Percentiles rank a stretch among this genome's conserved stretches.
Conservation (phyloP, 352 stramenopile genomes). For the Globisporangium echinulatum region DNA sequence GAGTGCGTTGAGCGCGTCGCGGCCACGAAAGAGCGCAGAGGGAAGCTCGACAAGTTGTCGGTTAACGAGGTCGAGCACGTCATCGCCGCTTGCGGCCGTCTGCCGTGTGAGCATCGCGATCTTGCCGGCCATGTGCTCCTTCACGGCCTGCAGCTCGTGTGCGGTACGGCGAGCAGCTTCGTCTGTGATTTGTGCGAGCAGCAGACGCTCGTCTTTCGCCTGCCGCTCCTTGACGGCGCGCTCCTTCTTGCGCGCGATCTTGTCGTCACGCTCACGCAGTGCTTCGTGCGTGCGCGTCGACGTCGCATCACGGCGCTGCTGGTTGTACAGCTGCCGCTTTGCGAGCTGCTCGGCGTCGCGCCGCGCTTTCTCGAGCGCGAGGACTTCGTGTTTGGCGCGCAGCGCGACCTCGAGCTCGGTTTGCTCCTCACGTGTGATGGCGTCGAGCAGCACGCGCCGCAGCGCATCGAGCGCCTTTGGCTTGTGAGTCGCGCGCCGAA, state of each 20-base stretch:
- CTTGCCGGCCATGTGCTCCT: slow-evolving; percentile 50
- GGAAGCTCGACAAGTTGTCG: slow-evolving; percentile 35
- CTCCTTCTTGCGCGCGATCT: slow-evolving; percentile 52
- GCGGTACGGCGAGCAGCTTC: slow-evolving; percentile 36
- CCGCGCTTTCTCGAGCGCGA: slow-evolving; percentile 37
- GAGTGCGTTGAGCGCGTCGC: slow-evolving; percentile 40
- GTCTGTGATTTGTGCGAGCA: slow-evolving; percentile 28
- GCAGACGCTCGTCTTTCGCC: slow-evolving; percentile 40
- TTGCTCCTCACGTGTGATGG: slow-evolving; percentile 34
- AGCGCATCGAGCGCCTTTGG: slow-evolving; percentile 20
- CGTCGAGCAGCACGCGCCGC: slow-evolving; percentile 24
- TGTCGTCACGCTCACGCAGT: slow-evolving; percentile 54
- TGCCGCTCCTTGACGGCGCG: slow-evolving; percentile 53
- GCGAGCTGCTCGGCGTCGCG: slow-evolving; percentile 40
- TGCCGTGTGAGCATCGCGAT: slow-evolving; percentile 39
- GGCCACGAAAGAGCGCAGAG: slow-evolving; percentile 34
- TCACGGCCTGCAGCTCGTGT: slow-evolving; percentile 40
- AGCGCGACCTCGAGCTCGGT: slow-evolving; percentile 43
- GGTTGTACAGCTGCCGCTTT: slow-evolving; percentile 31
- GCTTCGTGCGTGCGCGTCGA: slow-evolving; percentile 52
- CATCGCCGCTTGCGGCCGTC: slow-evolving; percentile 49
- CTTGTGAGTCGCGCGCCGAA: neutral
- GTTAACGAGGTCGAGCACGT: slow-evolving; percentile 35
- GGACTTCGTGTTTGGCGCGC: slow-evolving; percentile 46
- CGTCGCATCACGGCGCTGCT: slow-evolving; percentile 44